Base-by-base conservation (phyloP, 371 early-diverging fungal species). In the Mucor mucedo region DNA sequence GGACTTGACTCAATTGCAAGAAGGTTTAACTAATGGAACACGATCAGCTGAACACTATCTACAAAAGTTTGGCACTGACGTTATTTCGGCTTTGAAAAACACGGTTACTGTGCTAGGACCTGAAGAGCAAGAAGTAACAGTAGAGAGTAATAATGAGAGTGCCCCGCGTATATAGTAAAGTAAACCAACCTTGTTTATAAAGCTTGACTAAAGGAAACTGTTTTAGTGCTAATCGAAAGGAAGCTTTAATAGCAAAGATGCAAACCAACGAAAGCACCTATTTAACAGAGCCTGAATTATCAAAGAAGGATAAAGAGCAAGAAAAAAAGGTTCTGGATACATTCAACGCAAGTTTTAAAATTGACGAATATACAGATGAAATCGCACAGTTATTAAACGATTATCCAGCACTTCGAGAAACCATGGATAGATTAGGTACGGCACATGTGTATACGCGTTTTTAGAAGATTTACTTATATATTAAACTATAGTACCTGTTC, bases 31-130 rank as follows among this genome's bases (percentile, higher is more conserved):
- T 14, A 76, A 72, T n/a, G 78, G 80, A 29, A 79, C 83, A 9
- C 66, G 71, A 2, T 79, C 78, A 60, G 83, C 83, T 53, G 83
- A 82, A 58, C 80, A 79, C 39, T 82, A 82, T 42, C 60, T 82
- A 53, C 78, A 78, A 42, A 69, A 69, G 35, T 82, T 79, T 68
- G 83, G 83, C 16, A 53, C 69, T 6, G 83, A 82, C 52, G 78
- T 79, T 11, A 59, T 76, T 39, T 62, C 71, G 16, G 69, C 68
- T 6, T 59, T 82, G 27, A 74, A 68, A 45, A 72, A 67, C 32
- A 69, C 76, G 3, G 68, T 82, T 6, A 76, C 76, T 38, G 70
- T 82, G 0, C 42, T 76, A n/a, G 75, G 58, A 7, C 76, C 78
- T 21, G 73, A 72, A 13, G 72, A 71, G 27, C 52, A 66, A 35